Conservation (phyloP, 805 yeast species). For the Starmerella cellae region DNA sequence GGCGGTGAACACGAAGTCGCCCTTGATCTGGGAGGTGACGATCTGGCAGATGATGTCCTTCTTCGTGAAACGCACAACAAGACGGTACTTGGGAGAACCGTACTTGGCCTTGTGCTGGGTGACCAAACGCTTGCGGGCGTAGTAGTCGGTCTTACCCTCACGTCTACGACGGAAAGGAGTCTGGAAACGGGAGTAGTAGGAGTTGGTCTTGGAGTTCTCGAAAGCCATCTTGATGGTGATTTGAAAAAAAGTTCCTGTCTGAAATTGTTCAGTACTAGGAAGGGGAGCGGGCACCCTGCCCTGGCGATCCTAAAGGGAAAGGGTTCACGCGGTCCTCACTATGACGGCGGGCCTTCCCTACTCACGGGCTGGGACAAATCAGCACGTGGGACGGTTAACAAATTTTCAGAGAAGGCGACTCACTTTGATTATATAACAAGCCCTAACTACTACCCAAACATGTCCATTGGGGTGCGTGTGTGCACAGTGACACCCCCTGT, state of each 20-base stretch:
- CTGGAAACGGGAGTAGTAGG: constrained; percentile 99
- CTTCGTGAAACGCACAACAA: constrained; percentile 99
- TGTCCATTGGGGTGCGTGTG: no score
- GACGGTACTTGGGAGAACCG: constrained; percentile 98
- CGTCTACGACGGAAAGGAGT: constrained; percentile 99
- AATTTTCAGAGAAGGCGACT: no score
- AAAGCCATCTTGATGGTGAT: constrained; percentile 50
- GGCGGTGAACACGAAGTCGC: constrained; percentile 90
- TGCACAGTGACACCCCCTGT: no score
- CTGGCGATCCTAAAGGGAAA: not conserved
- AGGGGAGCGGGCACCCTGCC: not conserved
- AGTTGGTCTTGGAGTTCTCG: constrained; percentile 67
- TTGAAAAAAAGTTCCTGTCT: not conserved
- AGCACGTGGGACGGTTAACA: no score
- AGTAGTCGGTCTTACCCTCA: constrained; percentile 99
- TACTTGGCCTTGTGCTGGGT: constrained; percentile 99
- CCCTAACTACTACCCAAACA: no score
- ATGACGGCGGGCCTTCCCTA: no score
- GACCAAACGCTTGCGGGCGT: constrained; percentile 98
- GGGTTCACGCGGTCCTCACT: not conserved
- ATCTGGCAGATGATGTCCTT: constrained; percentile 97
- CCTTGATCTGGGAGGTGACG: constrained; percentile 90
- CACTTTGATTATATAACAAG: no score
- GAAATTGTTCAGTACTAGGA: not conserved
- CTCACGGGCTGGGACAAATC: no score